These are phyloP conservation scores for Lichtheimia ramosa DNA, from an alignment of 371 early-diverging fungal genomes.

Conservation along the genomic window DNA sequence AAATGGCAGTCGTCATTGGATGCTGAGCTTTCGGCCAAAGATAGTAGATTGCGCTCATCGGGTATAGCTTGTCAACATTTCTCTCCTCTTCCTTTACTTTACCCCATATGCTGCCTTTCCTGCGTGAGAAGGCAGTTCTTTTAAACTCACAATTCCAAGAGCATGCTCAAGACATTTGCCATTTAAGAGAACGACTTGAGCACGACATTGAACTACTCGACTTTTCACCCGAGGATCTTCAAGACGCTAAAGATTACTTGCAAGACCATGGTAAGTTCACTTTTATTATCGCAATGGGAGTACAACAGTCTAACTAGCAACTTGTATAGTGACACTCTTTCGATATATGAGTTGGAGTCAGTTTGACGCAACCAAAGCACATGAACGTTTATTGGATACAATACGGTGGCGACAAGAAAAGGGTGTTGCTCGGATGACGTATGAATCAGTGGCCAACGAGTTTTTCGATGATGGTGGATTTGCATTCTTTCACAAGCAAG, in stretches of 20 bases:
- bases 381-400: conserved; percentile 28
- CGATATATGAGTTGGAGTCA: conserved; percentile 16
- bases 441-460: conserved; percentile 24
- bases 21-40: too few relatives aligned
- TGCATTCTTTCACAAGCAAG: conserved; percentile 44
- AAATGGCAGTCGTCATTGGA: too few relatives aligned
- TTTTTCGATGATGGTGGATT: conserved; percentile 33
- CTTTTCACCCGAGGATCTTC: conserved; percentile 15
- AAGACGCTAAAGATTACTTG: conserved; percentile 26
- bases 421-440: conserved; percentile 23
- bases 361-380: conserved; percentile 14
- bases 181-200: conserved; percentile 9
- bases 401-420: conserved; percentile 40
- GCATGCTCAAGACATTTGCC: conserved; percentile 15
- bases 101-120: conserved; percentile 9
- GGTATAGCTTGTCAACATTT: not conserved
- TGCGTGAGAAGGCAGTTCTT: conserved; percentile 20
- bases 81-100: not conserved
- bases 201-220: conserved; percentile 22
- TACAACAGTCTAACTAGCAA: not conserved
- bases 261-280: conserved; percentile 22
- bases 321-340: conserved; percentile 26
- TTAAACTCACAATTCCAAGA: conserved; percentile 24
- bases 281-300: not conserved
- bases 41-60: too few relatives aligned